These are phyloP conservation scores for Phylloporus arenicola DNA, from an alignment of 768 basidiomycete species.

Conservation along the genomic window DNA sequence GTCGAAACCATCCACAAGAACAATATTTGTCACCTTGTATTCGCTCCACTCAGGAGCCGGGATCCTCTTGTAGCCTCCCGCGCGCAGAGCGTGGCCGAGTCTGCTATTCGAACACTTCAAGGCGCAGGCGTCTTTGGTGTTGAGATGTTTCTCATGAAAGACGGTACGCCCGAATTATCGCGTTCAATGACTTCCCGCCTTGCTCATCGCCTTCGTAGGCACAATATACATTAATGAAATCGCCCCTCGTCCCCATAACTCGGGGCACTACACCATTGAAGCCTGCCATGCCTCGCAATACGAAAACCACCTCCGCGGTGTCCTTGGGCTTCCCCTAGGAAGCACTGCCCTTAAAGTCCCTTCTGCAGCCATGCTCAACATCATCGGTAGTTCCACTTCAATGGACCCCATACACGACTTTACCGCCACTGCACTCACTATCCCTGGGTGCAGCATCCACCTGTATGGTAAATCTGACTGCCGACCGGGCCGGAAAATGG, in stretches of 20 bases:
- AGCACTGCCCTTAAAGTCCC: constrained; percentile 85
- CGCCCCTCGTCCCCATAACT: constrained; percentile 96
- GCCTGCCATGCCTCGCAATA: constrained; percentile 96
- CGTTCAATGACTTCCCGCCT: not conserved
- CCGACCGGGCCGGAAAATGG: constrained; percentile 94
- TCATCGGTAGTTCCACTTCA: constrained; percentile 76
- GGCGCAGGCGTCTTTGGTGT: constrained; percentile 97
- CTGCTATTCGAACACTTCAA: constrained; percentile 67
- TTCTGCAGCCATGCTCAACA: constrained; percentile 87
- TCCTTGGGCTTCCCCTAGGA: constrained; percentile 85
- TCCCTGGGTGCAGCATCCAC: constrained; percentile 78
- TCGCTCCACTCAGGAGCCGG: constrained; percentile 71
- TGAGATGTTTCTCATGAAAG: constrained; percentile 91
- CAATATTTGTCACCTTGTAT: constrained; percentile 89
- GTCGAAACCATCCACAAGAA: constrained; percentile 96
- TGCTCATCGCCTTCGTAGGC: constrained; percentile 39
- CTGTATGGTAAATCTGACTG: constrained; percentile 93
- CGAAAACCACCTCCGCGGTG: constrained; percentile 94
- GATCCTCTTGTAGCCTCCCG: constrained; percentile 50
- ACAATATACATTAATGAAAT: constrained; percentile 89
- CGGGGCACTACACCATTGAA: constrained; percentile 98
- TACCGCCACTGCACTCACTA: constrained; percentile 52
- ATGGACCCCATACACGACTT: constrained; percentile 56
- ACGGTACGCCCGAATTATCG: constrained; percentile 49
- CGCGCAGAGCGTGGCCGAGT: constrained; percentile 73